Evolutionary conservation across 768 basidiomycete species (phyloP).

Genomic region (Mycena crocata): DNA sequence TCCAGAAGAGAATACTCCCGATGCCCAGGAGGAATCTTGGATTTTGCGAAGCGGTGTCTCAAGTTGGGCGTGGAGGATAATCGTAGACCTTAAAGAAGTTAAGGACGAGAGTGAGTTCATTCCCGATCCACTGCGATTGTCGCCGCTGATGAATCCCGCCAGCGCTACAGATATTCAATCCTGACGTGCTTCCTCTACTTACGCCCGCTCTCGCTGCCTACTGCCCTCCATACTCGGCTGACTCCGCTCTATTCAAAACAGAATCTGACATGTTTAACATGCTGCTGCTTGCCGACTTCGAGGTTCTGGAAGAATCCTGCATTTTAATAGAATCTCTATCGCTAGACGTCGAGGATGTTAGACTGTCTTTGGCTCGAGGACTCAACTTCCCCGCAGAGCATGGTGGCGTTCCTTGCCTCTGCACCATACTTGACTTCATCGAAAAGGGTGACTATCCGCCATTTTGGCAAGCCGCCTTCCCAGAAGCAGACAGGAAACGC

Average conservation of each 20-base stretch:
- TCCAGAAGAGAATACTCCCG: slow-evolving; percentile 37
- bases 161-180: slow-evolving; percentile 70
- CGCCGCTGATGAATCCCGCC: slow-evolving; percentile 14
- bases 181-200: slow-evolving; percentile 73
- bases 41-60: slow-evolving; percentile 70
- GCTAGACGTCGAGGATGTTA: slow-evolving; percentile 82
- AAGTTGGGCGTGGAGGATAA: slow-evolving; percentile 82
- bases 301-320: slow-evolving; percentile 79
- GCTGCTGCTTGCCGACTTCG: slow-evolving; percentile 75
- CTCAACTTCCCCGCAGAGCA: slow-evolving; percentile 69
- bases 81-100: slow-evolving; percentile 78
- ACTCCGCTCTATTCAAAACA: slow-evolving; percentile 51
- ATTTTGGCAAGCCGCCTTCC: slow-evolving; percentile 65
- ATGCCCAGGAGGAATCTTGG: slow-evolving; percentile 68
- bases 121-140: background rate
- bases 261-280: slow-evolving; percentile 54
- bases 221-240: slow-evolving; percentile 61
- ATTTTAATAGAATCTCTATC: slow-evolving; percentile 81
- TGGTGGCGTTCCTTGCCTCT: slow-evolving; percentile 67
- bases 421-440: slow-evolving; percentile 77
- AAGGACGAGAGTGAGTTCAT: slow-evolving; percentile 71
- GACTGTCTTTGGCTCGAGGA: slow-evolving; percentile 76
- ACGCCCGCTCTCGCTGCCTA: slow-evolving; percentile 69
- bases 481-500: slow-evolving; percentile 62
- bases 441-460: slow-evolving; percentile 77